These are phyloP conservation scores for Yamadazyma pseudoaaseri DNA, from an alignment of 1,139 yeast genomes.

Conservation along the genomic window DNA sequence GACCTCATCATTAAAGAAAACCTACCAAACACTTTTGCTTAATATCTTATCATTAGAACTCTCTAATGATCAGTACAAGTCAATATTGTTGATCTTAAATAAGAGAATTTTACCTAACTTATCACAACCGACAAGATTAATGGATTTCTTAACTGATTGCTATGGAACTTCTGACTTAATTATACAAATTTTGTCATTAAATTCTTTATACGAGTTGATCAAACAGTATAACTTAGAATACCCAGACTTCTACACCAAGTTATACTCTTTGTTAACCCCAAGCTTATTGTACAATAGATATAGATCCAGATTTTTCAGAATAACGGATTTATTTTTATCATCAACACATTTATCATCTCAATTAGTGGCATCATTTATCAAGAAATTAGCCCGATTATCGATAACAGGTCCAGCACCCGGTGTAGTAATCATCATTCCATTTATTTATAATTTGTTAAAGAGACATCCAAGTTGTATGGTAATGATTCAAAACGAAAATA, in stretches of 20 bases:
- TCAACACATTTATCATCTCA: conserved; percentile 87
- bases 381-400: conserved; percentile 72
- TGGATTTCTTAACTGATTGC: conserved; percentile 93
- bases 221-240: conserved; percentile 82
- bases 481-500: conserved; percentile 60
- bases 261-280: conserved; percentile 77
- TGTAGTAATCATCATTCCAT: conserved; percentile 83
- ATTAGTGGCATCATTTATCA: conserved; percentile 86
- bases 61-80: conserved; percentile 62
- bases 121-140: conserved; percentile 74
- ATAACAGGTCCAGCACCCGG: conserved; percentile 89
- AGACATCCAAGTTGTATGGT: conserved; percentile 94
- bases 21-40: conserved; percentile 71
- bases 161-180: conserved; percentile 65
- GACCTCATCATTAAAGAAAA: conserved; percentile 55
- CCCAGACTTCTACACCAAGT: conserved; percentile 83
- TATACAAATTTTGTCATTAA: conserved; percentile 77
- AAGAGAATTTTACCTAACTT: conserved; percentile 81
- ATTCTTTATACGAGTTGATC: conserved; percentile 86
- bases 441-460: conserved; percentile 82
- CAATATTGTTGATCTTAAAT: conserved; percentile 69
- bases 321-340: conserved; percentile 79
- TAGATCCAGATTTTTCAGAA: conserved; percentile 83
- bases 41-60: conserved; percentile 50
- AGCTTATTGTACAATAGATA: conserved; percentile 73